Evolutionary conservation across 2,329 filamentous ascomycete genomes (phyloP), one percentile per base, ranked within the genome.

Genomic region (Phaeosphaeria sp.): DNA sequence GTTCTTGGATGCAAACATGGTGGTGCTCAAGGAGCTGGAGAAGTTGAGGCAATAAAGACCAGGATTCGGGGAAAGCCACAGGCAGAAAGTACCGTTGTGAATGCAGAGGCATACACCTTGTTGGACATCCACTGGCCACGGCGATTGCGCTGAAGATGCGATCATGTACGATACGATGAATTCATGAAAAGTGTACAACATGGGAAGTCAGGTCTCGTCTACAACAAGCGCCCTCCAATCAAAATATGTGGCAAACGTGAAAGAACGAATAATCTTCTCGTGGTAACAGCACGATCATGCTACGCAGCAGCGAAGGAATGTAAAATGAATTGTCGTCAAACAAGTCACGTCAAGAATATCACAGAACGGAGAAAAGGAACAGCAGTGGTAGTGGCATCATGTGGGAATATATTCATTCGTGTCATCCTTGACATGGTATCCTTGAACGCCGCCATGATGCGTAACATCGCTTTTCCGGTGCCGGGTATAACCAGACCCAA

Each of bases 1-100:
- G 55, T 98, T 96, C 80, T 85, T 98, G 81, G 95, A 99, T 78
- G 86, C 93, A 62, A 95, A 94, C 80, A 80, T 91, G 65, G 82
- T 92, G 52, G 91, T 96, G n/a, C 82, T 97, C 78, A 90, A 89
- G 83, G 91, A 97, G 76, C 81, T 98, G 72, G 89, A 95, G 76
- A 85, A 78, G 60, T 79, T 91, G 67, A 70, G 73, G 65, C 56
- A 62, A 50, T 72, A 59, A 15, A 43, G 21, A 7, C 25, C 11
- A 36, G 1, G 13, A 15, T 17, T 13, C 3, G 11, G 30, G 30
- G 30, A 36, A 13, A 36, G 30, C 30, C 15, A 13, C 8, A 13
- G 8, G 15, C 30, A 30, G 11, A 5, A 36, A 36, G 30, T 3
- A 13, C 15, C 15, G 30, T n/a, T n/a, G n/a, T n/a, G n/a, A n/a